Evolutionary conservation across 768 basidiomycete genomes (phyloP), one percentile per base, ranked within the genome.

Genomic region (Mycena alexandri): DNA sequence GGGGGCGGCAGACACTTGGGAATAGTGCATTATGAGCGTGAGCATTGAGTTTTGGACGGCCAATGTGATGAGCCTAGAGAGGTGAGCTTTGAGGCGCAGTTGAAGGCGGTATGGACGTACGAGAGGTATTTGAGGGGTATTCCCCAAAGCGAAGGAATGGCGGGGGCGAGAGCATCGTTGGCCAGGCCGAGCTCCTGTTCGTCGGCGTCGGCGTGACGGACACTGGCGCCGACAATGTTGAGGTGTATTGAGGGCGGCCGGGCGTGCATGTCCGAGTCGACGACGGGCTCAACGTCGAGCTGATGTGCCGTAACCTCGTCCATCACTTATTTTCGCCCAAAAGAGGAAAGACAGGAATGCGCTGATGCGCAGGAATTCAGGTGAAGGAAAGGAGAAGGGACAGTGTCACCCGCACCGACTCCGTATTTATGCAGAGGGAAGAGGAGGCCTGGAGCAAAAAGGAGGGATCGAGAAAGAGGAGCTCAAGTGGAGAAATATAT

Each of bases 1-100:
- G 0, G 93, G 87, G 3, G 93, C 84, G 19, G 89, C 87, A 12
- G 93, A 91, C 58, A 94, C 90, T 70, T 96, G 90, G 43, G 97
- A 98, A 79, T 97, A 94, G 82, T 98, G 96, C 93, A 99, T 96
- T 77, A 98, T 92, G 78, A 99, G 88, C 38, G 95, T 93, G 62
- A 99, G 77, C 62, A 89, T 82, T 22, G 95, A 95, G 81, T 98
- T 98, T 82, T 99, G 96, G 56, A 95, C 87, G 55, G 94, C 94
- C 76, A 96, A 86, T n/a, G 90, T 92, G 65, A 93, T 84, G 63
- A 94, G 85, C 57, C 93, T 94, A 75, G 52, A 58, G 46, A 42
- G 16, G 38, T 52, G 24, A 63, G 63, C 22, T 17, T 2, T 25
- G 36, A 21, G 52, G 38, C 53, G 24, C 8, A 19, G 51, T 38